Percentiles rank a stretch among this genome's conserved stretches.
Evolutionary conservation across 352 stramenopile species (phyloP).

Genomic region (Stramenopiles sp.): DNA sequence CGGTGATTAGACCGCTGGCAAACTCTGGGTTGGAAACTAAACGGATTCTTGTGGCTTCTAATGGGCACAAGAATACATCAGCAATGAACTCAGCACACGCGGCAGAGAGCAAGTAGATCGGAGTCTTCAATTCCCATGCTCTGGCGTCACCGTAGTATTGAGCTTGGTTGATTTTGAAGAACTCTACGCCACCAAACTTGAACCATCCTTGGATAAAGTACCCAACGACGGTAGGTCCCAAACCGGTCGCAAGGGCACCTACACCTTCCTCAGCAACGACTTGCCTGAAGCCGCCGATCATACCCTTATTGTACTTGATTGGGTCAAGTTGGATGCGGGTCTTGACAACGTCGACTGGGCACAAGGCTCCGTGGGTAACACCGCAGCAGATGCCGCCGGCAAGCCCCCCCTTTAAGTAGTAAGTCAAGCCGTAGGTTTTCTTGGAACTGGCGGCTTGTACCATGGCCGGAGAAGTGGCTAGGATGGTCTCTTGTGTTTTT

Average conservation of each 20-base stretch:
- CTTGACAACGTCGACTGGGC: constrained; percentile 54
- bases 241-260: constrained; percentile 43
- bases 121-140: constrained; percentile 37
- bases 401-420: constrained; percentile 40
- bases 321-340: constrained; percentile 52
- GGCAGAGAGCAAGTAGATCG: constrained; percentile 47
- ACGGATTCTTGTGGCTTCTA: constrained; percentile 53
- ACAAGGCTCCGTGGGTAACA: constrained; percentile 52
- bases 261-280: constrained; percentile 43
- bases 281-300: constrained; percentile 45
- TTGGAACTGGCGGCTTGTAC: constrained; percentile 15
- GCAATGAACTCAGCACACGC: constrained; percentile 49
- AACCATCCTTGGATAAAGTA: constrained; percentile 66
- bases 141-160: constrained; percentile 38
- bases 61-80: constrained; percentile 58
- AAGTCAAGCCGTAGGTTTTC: constrained; percentile 36
- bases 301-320: constrained; percentile 49
- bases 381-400: constrained; percentile 57
- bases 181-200: constrained; percentile 57
- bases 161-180: constrained; percentile 53
- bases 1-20: constrained; percentile 34
- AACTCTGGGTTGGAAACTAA: constrained; percentile 50
- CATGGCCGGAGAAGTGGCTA: too few relatives aligned
- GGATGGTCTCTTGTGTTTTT: too few relatives aligned
- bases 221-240: constrained; percentile 45